Conservation (phyloP, 768 basidiomycete species). For the Lactifluus piperatus region DNA sequence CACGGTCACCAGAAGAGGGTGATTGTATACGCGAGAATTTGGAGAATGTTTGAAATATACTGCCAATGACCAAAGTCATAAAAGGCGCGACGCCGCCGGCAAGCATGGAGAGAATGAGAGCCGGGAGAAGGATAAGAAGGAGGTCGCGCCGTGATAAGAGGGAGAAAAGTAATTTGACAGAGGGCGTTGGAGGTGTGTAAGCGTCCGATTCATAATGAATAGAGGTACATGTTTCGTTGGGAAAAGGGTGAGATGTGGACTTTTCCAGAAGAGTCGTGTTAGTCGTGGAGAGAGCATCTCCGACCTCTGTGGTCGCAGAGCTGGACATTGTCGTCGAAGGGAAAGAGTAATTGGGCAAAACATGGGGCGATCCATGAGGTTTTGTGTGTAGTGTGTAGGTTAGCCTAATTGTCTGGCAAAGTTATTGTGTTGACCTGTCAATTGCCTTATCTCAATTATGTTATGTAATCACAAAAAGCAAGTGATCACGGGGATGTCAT, state of each 20-base stretch:
- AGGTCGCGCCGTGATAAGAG: slow-evolving; percentile 50
- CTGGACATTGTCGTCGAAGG: slow-evolving; percentile 22
- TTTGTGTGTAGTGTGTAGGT: no score
- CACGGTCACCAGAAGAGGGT: slow-evolving; percentile 37
- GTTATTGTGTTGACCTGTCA: slow-evolving; percentile 8
- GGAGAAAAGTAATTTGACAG: slow-evolving; percentile 55
- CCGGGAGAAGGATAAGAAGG: slow-evolving; percentile 54
- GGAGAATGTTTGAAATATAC: slow-evolving; percentile 67
- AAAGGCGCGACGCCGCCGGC: slow-evolving; percentile 72
- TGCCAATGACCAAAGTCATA: slow-evolving; percentile 78
- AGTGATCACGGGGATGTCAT: neutral
- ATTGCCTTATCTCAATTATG: neutral
- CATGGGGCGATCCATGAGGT: slow-evolving; percentile 23
- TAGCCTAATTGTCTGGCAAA: slow-evolving; percentile 6
- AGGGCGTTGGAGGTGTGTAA: slow-evolving; percentile 26
- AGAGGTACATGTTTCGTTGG: slow-evolving; percentile 21
- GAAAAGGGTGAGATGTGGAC: slow-evolving; percentile 19
- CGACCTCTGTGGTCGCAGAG: slow-evolving; percentile 23
- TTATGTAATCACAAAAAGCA: slow-evolving; percentile 21
- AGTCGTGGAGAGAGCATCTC: slow-evolving; percentile 16
- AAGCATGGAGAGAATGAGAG: slow-evolving; percentile 47
- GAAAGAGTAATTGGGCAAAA: slow-evolving; percentile 15
- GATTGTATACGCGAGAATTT: slow-evolving; percentile 38
- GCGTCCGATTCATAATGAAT: slow-evolving; percentile 21
- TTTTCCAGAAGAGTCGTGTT: slow-evolving; percentile 20